Evolutionary conservation across 495 filamentous ascomycete genomes (phyloP).

Genomic region (Aspergillus heteromorphus): DNA sequence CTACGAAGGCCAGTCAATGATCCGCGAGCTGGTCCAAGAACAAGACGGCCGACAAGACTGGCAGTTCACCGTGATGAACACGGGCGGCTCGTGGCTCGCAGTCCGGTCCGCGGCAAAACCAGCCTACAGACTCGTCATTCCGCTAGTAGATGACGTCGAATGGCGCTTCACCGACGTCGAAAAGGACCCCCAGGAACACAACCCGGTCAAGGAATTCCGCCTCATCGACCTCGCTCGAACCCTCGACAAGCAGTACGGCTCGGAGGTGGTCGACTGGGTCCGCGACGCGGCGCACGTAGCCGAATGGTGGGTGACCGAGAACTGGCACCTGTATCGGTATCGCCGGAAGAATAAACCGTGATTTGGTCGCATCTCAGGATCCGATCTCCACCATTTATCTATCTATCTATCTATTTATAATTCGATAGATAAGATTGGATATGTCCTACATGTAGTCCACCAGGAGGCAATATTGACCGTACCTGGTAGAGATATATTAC

Average conservation of each 20-base stretch:
- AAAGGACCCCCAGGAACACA: slow-evolving; percentile 36
- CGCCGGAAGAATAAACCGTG: not conserved
- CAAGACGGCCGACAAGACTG: slow-evolving; percentile 36
- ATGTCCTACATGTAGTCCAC: too few species aligned
- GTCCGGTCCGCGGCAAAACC: slow-evolving; percentile 38
- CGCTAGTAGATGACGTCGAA: slow-evolving; percentile 40
- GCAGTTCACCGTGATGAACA: slow-evolving; percentile 50
- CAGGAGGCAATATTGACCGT: too few species aligned
- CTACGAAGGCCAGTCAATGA: slow-evolving; percentile 47
- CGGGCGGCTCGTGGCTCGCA: slow-evolving; percentile 42
- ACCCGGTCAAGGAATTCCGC: slow-evolving; percentile 31
- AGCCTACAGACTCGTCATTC: slow-evolving; percentile 40
- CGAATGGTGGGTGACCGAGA: slow-evolving; percentile 42
- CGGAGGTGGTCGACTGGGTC: slow-evolving; percentile 37
- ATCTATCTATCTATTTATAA: too few species aligned
- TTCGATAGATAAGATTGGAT: too few species aligned
- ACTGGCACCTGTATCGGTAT: slow-evolving; percentile 27
- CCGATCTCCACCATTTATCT: too few species aligned
- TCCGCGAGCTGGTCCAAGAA: slow-evolving; percentile 32
- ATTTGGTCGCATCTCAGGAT: not conserved
- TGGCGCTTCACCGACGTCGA: slow-evolving; percentile 41
- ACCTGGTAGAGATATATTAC: too few species aligned
- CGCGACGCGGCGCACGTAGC: slow-evolving; percentile 39
- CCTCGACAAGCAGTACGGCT: slow-evolving; percentile 27
- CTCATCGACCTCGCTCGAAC: slow-evolving; percentile 28